Base-by-base conservation (phyloP, 805 yeast species). In the Cyberlindnera misumaiensis region DNA sequence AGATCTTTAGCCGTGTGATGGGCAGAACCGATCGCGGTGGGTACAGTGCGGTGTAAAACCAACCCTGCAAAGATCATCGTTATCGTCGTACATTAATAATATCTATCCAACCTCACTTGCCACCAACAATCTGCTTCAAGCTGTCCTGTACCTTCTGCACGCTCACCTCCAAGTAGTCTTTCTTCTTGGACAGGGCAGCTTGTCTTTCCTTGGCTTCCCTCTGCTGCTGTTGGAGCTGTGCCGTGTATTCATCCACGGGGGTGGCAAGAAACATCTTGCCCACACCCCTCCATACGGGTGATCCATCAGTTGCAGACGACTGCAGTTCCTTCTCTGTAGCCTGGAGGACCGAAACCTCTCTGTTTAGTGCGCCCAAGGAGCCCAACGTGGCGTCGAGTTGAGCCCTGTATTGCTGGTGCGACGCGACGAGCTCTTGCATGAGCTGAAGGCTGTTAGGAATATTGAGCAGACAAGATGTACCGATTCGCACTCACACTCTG, bases 21-120 rank as follows among this genome's bases (percentile, higher is more conserved):
- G 81, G 89, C 6, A 72, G 77, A 16, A 64, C 73, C 33, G 67
- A 68, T 51, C 73, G 96, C 57, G 95, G 95, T 20, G 97, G 96
- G 14, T 90, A 93, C 59, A 80, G 95, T 55, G 97, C 97, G 27
- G 95, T 93, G 10, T 89, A 67, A 14, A 13, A 18, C 14, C 25
- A 12, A 9, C 9, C 11, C 11, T 24, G 8, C 8, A 8, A 7
- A 13, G 2, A 15, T 10, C n/a, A n/a, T n/a, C n/a, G n/a, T n/a
- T n/a, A n/a, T n/a, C n/a, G n/a, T n/a, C n/a, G n/a, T n/a, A n/a
- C n/a, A n/a, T 20, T 20, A 20, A 20, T 20, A 6, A 5, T 8
- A 20, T 8, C 24, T 20, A 20, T 20, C 24, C 5, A 20, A 20
- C 24, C 18, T 33, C 22, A 33, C 5, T 25, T 24, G n/a, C 9